Base-by-base conservation (phyloP, 2,329 filamentous ascomycete species). In the Pseudogymnoascus sp. region DNA sequence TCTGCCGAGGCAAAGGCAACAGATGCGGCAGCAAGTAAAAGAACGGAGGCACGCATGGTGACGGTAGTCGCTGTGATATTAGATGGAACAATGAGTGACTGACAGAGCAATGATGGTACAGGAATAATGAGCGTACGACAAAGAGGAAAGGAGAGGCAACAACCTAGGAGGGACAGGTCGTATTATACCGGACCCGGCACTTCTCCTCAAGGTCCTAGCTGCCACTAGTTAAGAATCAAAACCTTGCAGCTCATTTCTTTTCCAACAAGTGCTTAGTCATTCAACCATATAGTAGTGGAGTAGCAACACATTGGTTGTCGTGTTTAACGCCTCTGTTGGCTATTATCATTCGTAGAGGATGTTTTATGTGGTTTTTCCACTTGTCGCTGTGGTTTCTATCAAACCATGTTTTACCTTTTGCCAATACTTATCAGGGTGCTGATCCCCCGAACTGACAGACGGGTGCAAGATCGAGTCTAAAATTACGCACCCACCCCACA, bases 11-110 rank as follows among this genome's bases (percentile, higher is more conserved):
- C 45, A 26, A 52, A 9, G 23, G 10, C 45, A 23, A 7, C 45
- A 52, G 45, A 30, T n/a, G 45, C 26, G 26, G 45, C 45, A 30
- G 45, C 45, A 52, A 52, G n/a, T 30, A 52, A 7, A 52, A 52
- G 26, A 7, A 52, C 45, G n/a, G 45, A 52, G 45, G 45, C 45
- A 52, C 45, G 45, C 45, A 52, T 52, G 9, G 7, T 52, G n/a
- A n/a, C 15, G 45, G 26, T 52, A 52, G 45, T 52, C 9, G 23
- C 23, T 12, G 45, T 18, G 45, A n/a, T 52, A 30, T 52, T 52
- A 18, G 23, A 30, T 15, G 12, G 23, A 52, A 18, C 5, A 23
- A 52, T 15, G 41, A 48, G n/a, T 48, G 41, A 48, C 15, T 48
- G 23, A 10, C 8, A 28, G 41, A 48, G 21, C 21, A 28, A 48